These are phyloP conservation scores for Sorghum bicolor DNA, from an alignment of 176 grass and related monocot species.

Conservation along the genomic window DNA sequence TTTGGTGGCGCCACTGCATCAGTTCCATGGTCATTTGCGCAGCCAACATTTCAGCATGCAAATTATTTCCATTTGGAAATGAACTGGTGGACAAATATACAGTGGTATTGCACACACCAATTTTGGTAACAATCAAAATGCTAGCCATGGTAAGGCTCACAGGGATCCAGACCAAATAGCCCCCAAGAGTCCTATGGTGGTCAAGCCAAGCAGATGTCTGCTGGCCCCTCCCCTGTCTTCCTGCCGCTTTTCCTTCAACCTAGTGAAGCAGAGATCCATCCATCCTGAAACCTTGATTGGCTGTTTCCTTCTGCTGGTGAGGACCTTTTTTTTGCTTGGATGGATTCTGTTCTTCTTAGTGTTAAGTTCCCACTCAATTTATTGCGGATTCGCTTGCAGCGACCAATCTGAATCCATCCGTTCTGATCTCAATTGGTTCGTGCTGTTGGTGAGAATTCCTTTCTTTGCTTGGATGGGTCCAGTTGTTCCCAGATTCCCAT, in stretches of 20 bases:
- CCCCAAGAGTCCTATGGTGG: not conserved
- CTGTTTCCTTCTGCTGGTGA: not conserved
- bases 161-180: not conserved
- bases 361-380: not conserved
- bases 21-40: not conserved
- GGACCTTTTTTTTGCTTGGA: not conserved
- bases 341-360: not conserved
- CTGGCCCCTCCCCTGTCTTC: not conserved
- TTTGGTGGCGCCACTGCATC: not conserved
- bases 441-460: not conserved
- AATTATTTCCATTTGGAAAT: conserved; percentile 1
- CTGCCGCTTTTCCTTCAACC: not conserved
- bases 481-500: not conserved
- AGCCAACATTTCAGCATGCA: not conserved
- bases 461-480: not conserved
- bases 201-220: not conserved
- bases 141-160: not conserved
- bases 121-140: not conserved
- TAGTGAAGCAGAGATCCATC: not conserved
- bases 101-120: not conserved
- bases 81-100: not conserved
- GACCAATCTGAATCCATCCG: not conserved
- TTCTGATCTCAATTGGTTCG: not conserved
- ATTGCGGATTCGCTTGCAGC: not conserved
- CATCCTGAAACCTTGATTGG: not conserved